Evolutionary conservation across 2,329 filamentous ascomycete species (phyloP).

Genomic region (Colletotrichum cuscutae): DNA sequence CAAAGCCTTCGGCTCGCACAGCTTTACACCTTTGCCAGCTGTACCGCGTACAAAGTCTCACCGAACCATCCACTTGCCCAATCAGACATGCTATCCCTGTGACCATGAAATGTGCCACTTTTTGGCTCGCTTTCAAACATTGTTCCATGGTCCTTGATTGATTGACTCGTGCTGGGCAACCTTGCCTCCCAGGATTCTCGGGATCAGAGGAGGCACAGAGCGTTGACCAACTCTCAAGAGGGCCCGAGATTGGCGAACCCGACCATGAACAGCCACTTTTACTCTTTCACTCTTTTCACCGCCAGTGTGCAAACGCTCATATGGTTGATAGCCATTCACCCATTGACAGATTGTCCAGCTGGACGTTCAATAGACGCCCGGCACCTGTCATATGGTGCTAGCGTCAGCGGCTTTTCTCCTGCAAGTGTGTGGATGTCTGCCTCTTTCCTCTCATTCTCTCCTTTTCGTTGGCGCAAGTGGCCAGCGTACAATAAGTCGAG

Average conservation of each 20-base stretch:
- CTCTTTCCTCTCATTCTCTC: neutral
- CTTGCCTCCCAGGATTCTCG: slow-evolving; percentile 10
- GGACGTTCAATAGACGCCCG: slow-evolving; percentile 9
- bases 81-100: slow-evolving; percentile 26
- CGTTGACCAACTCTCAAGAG: slow-evolving; percentile 14
- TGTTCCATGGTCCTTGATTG: slow-evolving; percentile 17
- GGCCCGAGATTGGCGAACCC: slow-evolving; percentile 21
- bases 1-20: neutral
- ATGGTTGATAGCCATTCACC: neutral
- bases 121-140: slow-evolving; percentile 20
- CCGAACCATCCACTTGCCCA: slow-evolving; percentile 23
- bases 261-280: neutral
- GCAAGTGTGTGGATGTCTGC: neutral
- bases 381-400: neutral
- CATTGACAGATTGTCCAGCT: neutral
- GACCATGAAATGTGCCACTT: slow-evolving; percentile 22
- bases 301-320: neutral
- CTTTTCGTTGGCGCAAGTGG: neutral
- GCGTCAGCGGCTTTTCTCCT: slow-evolving; percentile 19
- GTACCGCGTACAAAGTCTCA: slow-evolving; percentile 26
- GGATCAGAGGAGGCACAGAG: slow-evolving; percentile 1
- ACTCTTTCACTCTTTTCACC: neutral
- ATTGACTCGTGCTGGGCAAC: slow-evolving; percentile 26
- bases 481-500: neutral
- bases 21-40: neutral